These are phyloP conservation scores for Plasmopara halstedii DNA, from an alignment of 352 stramenopile genomes.

Conservation along the genomic window DNA sequence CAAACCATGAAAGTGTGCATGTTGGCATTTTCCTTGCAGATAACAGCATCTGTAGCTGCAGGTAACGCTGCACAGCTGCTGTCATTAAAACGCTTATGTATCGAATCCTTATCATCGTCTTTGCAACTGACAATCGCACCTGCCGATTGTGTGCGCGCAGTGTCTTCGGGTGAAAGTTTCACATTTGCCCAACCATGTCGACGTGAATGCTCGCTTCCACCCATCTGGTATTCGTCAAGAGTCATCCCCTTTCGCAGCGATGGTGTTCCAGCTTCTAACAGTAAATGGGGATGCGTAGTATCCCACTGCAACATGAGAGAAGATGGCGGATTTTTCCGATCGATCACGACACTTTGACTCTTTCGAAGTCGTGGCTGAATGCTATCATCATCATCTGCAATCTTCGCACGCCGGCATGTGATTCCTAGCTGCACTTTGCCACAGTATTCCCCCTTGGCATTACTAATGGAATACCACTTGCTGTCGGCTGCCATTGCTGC, in stretches of 20 bases:
- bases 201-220: constrained; percentile 25
- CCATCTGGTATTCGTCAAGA: constrained; percentile 31
- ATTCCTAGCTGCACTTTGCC: constrained; percentile 79
- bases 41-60: constrained; percentile 38
- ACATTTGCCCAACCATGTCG: constrained; percentile 76
- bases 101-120: constrained; percentile 19
- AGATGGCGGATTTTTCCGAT: constrained; percentile 55
- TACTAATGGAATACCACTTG: constrained; percentile 83
- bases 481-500: constrained; percentile 58
- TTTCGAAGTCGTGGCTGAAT: constrained; percentile 64
- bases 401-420: constrained; percentile 41
- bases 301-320: constrained; percentile 77
- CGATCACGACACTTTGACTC: constrained; percentile 69
- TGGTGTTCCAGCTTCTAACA: constrained; percentile 32
- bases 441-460: constrained; percentile 80
- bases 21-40: constrained; percentile 78
- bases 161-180: constrained; percentile 61
- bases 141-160: constrained; percentile 45
- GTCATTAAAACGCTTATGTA: constrained; percentile 41
- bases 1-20: constrained; percentile 89
- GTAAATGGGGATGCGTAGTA: constrained; percentile 23
- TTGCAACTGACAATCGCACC: constrained; percentile 32
- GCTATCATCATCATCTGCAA: constrained; percentile 17
- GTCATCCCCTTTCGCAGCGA: constrained; percentile 24
- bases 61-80: constrained; percentile 16